Conservation (phyloP, 306 rosid genomes). For the Begonia loranthoides region DNA sequence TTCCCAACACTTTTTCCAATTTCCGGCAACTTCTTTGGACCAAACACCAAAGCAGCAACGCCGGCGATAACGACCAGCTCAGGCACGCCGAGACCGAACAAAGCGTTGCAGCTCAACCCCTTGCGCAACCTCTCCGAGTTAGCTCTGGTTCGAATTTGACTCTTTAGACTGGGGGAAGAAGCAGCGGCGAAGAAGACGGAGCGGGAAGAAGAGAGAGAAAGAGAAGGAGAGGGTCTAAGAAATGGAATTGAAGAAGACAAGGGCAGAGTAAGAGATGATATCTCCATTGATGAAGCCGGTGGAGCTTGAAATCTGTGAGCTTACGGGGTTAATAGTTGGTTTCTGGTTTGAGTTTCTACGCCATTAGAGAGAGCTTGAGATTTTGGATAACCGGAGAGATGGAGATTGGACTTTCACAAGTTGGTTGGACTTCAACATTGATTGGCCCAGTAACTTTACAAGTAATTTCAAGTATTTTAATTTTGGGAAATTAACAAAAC, state of each 20-base stretch:
- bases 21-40: conserved; percentile 90
- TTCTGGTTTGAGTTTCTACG: neutral
- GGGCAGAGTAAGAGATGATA: conserved; percentile 33
- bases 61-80: conserved; percentile 88
- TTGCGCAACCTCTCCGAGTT: conserved; percentile 22
- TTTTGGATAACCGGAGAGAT: neutral
- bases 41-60: conserved; percentile 84
- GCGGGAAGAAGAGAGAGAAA: conserved; percentile 29
- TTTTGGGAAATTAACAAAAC: too few relatives aligned
- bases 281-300: conserved; percentile 22
- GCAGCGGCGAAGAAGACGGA: conserved; percentile 24
- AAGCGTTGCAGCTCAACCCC: conserved; percentile 59
- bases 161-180: conserved; percentile 14
- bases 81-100: conserved; percentile 88
- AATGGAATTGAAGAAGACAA: conserved; percentile 25
- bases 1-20: conserved; percentile 93
- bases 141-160: conserved; percentile 15
- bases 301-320: neutral
- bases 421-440: too few relatives aligned
- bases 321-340: neutral
- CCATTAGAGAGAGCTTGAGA: neutral
- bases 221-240: conserved; percentile 7
- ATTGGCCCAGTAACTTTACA: too few relatives aligned
- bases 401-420: neutral
- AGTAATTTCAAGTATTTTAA: too few relatives aligned